phyloP scores from a whole-genome alignment of 2,329 filamentous ascomycete genomes.

The Blastomyces emzantsi region DNA sequence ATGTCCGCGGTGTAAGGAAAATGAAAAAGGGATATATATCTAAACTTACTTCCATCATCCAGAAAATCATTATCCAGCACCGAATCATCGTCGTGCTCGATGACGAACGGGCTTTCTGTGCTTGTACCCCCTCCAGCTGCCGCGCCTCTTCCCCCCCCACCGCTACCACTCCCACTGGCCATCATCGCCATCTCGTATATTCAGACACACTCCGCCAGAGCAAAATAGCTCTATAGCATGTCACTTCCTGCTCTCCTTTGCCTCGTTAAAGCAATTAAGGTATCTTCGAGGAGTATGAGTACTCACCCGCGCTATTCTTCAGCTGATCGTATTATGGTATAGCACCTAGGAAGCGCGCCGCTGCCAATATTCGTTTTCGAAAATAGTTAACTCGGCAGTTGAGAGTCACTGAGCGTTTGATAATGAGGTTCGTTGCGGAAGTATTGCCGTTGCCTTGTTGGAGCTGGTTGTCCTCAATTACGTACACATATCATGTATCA shows the following conservation, averaged over 20 bases:
- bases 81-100: conserved; percentile 54
- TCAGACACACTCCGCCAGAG: conserved; percentile 5
- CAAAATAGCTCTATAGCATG: background rate
- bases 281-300: background rate
- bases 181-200: conserved; percentile 23
- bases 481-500: background rate
- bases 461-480: background rate
- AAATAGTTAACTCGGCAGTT: background rate
- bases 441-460: too few species aligned
- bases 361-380: background rate
- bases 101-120: conserved; percentile 43
- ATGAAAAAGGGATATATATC: background rate
- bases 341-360: background rate
- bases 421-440: background rate
- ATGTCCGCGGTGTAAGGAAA: background rate
- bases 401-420: background rate
- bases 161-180: conserved; percentile 22
- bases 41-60: conserved; percentile 54
- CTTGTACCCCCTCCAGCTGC: conserved; percentile 22
- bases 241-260: background rate
- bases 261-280: background rate
- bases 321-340: background rate
- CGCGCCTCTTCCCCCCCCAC: conserved; percentile 11
- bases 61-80: conserved; percentile 63
- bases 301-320: background rate